phyloP scores from a whole-genome alignment of 1,284 basidiomycete species.

The Cryptococcus maquisensis region DNA sequence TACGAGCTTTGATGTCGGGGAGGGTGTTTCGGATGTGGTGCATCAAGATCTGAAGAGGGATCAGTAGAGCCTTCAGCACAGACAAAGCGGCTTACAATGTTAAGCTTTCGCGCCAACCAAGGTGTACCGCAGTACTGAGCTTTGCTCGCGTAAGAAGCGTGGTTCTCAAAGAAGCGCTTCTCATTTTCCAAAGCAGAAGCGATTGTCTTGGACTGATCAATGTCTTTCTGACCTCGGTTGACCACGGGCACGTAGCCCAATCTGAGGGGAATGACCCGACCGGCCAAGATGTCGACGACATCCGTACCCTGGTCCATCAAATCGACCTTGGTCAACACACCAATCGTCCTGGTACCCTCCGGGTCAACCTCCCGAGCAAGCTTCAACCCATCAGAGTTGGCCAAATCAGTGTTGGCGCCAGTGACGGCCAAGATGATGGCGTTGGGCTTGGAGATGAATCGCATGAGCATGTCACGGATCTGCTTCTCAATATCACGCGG shows the following conservation, averaged over 20 bases:
- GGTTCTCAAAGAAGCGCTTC: conserved; percentile 87
- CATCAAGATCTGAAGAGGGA: conserved; percentile 76
- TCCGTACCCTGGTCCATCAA: conserved; percentile 97
- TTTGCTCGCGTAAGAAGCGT: conserved; percentile 87
- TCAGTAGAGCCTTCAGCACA: background rate
- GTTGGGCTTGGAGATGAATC: conserved; percentile 88
- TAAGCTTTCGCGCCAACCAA: conserved; percentile 93
- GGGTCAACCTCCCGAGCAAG: conserved; percentile 94
- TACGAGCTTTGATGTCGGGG: conserved; percentile 94
- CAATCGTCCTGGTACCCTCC: conserved; percentile 89
- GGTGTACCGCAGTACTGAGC: conserved; percentile 96
- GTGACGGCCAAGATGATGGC: conserved; percentile 87
- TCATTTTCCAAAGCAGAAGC: conserved; percentile 80
- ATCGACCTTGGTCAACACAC: conserved; percentile 96
- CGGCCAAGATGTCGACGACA: conserved; percentile 96
- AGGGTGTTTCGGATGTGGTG: conserved; percentile 94
- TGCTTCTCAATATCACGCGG: conserved; percentile 97
- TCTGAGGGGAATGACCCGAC: conserved; percentile 86
- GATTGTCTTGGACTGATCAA: conserved; percentile 83
- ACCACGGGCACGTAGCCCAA: conserved; percentile 96
- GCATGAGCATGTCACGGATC: conserved; percentile 92
- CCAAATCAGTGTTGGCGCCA: conserved; percentile 92
- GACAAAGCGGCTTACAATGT: conserved; percentile 62
- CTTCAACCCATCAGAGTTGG: conserved; percentile 97
- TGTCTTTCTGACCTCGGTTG: conserved; percentile 95